These are phyloP conservation scores for Pseudopithomyces maydicus DNA, from an alignment of 2,329 filamentous ascomycete genomes.

Conservation along the genomic window DNA sequence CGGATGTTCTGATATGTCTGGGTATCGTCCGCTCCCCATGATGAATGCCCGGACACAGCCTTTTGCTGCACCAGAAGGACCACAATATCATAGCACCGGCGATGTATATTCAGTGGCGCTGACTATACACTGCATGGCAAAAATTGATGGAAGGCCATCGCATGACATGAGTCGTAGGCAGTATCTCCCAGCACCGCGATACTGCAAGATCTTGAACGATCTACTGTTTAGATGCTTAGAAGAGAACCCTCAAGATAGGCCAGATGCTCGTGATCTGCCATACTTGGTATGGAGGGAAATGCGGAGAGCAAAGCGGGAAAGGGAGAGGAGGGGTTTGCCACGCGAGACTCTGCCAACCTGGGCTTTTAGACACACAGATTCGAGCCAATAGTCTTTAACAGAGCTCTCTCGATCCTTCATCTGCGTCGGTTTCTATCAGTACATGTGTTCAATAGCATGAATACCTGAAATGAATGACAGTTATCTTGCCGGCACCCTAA, in stretches of 20 bases:
- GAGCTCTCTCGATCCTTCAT: not conserved
- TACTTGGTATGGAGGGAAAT: slow-evolving; percentile 6
- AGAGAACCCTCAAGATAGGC: not conserved
- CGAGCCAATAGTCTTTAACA: not conserved
- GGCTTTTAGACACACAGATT: not conserved
- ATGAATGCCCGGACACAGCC: not conserved
- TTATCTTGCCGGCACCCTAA: too few relatives aligned
- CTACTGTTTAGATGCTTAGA: not conserved
- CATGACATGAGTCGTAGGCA: not conserved
- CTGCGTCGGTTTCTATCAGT: not conserved
- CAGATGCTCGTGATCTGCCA: slow-evolving; percentile 3
- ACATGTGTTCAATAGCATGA: too few relatives aligned
- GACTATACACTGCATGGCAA: slow-evolving; percentile 1
- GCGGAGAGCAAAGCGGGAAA: not conserved
- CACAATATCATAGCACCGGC: not conserved
- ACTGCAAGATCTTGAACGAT: not conserved
- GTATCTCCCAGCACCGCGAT: not conserved
- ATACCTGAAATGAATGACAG: too few relatives aligned
- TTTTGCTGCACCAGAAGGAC: slow-evolving; percentile 4
- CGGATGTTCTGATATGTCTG: slow-evolving; percentile 6
- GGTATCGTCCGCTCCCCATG: not conserved
- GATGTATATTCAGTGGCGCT: slow-evolving; percentile 5
- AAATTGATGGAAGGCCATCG: not conserved
- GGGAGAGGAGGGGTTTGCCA: not conserved
- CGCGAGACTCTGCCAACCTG: not conserved